These are phyloP conservation scores for Penicillium nucicola DNA, from an alignment of 495 filamentous ascomycete genomes.

Conservation along the genomic window DNA sequence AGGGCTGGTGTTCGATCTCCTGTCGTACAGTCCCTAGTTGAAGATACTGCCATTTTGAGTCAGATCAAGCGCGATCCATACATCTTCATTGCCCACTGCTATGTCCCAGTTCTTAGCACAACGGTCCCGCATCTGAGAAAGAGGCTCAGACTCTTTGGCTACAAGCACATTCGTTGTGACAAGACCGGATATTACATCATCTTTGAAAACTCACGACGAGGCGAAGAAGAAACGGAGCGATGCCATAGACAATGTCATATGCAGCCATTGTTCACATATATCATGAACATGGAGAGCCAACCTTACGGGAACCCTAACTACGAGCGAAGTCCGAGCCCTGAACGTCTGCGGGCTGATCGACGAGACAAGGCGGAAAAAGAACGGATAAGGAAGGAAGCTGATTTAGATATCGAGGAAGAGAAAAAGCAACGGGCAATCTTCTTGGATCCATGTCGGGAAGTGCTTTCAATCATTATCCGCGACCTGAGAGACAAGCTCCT, in stretches of 20 bases:
- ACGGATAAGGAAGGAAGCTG: constrained; percentile 63
- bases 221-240: constrained; percentile 73
- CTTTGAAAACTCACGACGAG: constrained; percentile 72
- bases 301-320: constrained; percentile 65
- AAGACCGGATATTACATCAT: constrained; percentile 85
- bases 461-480: constrained; percentile 69
- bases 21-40: constrained; percentile 47
- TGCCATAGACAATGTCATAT: constrained; percentile 73
- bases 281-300: constrained; percentile 86
- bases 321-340: constrained; percentile 59
- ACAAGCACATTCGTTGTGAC: constrained; percentile 77
- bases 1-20: constrained; percentile 40
- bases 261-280: constrained; percentile 82
- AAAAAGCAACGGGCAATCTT: constrained; percentile 77
- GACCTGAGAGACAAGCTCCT: constrained; percentile 83
- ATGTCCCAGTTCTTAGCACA: constrained; percentile 80
- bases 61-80: constrained; percentile 80
- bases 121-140: constrained; percentile 86
- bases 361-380: constrained; percentile 54
- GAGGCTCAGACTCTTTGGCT: constrained; percentile 72
- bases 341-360: constrained; percentile 50
- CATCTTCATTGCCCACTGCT: constrained; percentile 83
- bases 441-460: constrained; percentile 81
- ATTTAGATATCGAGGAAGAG: constrained; percentile 78
- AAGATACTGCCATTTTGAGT: constrained; percentile 57